These are phyloP conservation scores for Penicillium cosmopolitanum DNA, from an alignment of 495 filamentous ascomycete genomes.

Conservation along the genomic window DNA sequence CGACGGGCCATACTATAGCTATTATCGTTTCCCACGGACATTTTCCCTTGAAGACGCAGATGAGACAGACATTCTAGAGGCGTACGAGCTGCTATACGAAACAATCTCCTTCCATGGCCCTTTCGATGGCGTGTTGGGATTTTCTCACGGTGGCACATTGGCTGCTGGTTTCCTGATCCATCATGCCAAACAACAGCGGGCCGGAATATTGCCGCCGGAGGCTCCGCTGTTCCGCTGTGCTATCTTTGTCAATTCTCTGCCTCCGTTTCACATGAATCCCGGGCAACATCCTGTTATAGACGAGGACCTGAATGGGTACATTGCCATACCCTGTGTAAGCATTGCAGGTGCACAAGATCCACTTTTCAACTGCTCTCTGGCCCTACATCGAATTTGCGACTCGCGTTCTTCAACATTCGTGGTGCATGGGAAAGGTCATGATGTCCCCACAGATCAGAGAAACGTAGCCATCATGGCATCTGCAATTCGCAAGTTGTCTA, in stretches of 20 bases:
- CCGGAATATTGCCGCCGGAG: constrained; percentile 18
- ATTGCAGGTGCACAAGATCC: constrained; percentile 35
- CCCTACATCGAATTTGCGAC: constrained; percentile 34
- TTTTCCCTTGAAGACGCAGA: constrained; percentile 27
- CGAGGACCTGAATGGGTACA: constrained; percentile 25
- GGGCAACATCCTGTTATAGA: constrained; percentile 28
- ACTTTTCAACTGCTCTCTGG: constrained; percentile 33
- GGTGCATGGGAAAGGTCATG: constrained; percentile 38
- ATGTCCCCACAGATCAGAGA: constrained; percentile 35
- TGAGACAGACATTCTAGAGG: constrained; percentile 30
- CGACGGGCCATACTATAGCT: constrained; percentile 42
- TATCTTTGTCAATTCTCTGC: constrained; percentile 40
- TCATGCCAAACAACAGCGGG: constrained; percentile 24
- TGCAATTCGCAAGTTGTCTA: constrained; percentile 31
- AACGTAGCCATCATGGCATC: constrained; percentile 31
- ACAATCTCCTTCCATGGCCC: constrained; percentile 39
- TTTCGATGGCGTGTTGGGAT: constrained; percentile 43
- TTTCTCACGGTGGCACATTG: constrained; percentile 43
- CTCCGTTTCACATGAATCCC: constrained; percentile 36
- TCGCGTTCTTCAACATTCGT: constrained; percentile 23
- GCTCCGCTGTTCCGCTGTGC: constrained; percentile 37
- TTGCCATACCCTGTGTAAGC: constrained; percentile 33
- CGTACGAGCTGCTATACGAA: constrained; percentile 36
- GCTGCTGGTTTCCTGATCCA: constrained; percentile 38
- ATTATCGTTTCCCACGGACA: constrained; percentile 37